Evolutionary conservation across 208 protist species (phyloP).

Genomic region (Crithidia sp.): DNA sequence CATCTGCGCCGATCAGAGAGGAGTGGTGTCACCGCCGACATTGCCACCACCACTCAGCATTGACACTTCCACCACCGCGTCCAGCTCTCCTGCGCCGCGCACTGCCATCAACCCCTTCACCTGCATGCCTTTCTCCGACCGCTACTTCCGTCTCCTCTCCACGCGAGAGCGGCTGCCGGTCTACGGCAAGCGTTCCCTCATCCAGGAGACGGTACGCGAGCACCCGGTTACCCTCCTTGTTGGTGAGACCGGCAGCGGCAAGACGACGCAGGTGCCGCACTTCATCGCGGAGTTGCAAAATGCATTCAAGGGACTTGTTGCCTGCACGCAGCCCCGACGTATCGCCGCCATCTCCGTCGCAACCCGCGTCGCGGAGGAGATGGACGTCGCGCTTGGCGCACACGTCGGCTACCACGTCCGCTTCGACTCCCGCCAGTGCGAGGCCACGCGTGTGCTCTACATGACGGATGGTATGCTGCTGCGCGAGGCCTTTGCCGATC

Average conservation of each 20-base stretch:
- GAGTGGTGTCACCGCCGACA: neutral
- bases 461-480: conserved; percentile 99
- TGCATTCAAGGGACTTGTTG: conserved; percentile 43
- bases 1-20: neutral
- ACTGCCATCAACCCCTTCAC: conserved; percentile 46
- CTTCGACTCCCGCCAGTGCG: conserved; percentile 96
- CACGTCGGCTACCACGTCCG: conserved; percentile 99
- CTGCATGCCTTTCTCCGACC: conserved; percentile 41
- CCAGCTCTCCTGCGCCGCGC: neutral
- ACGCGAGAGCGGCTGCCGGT: conserved; percentile 67
- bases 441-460: conserved; percentile 98
- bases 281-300: conserved; percentile 76
- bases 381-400: conserved; percentile 95
- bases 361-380: conserved; percentile 98
- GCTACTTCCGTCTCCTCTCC: conserved; percentile 53
- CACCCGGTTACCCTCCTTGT: conserved; percentile 92
- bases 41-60: neutral
- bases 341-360: conserved; percentile 99
- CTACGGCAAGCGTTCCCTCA: conserved; percentile 48
- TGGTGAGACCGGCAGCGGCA: conserved; percentile 96
- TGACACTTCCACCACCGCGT: neutral
- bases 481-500: conserved; percentile 92
- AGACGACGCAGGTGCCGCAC: conserved; percentile 97
- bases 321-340: conserved; percentile 98
- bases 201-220: conserved; percentile 69